Conservation (phyloP, 2,329 filamentous ascomycete species). For the Cordyceps militaris region DNA sequence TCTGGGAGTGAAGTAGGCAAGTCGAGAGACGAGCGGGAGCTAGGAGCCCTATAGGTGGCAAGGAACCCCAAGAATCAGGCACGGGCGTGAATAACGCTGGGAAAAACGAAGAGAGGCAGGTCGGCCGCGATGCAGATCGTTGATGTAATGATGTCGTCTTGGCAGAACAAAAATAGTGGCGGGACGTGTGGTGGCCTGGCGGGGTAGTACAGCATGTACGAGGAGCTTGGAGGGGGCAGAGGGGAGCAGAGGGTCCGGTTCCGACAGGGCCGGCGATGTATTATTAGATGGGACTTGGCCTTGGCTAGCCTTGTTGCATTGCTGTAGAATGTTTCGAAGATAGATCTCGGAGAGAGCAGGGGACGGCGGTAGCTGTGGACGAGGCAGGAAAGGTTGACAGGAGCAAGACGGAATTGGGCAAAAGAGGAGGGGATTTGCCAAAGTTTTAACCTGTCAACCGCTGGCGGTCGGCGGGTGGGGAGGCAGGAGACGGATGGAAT, state of each 20-base stretch:
- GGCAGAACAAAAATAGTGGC: background rate
- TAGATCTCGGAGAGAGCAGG: no score
- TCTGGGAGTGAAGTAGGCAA: background rate
- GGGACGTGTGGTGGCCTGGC: background rate
- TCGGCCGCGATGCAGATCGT: background rate
- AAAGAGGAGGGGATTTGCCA: no score
- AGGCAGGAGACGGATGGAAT: no score
- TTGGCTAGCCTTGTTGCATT: background rate
- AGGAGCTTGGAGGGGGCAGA: background rate
- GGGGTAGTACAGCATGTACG: background rate
- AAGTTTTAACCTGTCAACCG: no score
- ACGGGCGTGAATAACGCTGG: background rate
- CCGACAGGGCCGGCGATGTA: background rate
- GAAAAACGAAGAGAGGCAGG: background rate
- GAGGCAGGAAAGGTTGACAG: background rate
- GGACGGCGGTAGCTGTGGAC: no score
- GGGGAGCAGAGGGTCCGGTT: slow-evolving; percentile 4
- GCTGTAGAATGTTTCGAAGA: background rate
- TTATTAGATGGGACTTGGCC: background rate
- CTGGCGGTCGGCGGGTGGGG: no score
- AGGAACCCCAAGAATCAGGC: background rate
- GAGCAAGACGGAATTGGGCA: background rate
- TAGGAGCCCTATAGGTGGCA: background rate
- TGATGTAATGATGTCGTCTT: slow-evolving; percentile 9
- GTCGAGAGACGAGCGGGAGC: background rate